Percentiles rank a stretch among this genome's conserved stretches.
Evolutionary conservation across 805 yeast species (phyloP).

Genomic region (Candida jianshihensis): DNA sequence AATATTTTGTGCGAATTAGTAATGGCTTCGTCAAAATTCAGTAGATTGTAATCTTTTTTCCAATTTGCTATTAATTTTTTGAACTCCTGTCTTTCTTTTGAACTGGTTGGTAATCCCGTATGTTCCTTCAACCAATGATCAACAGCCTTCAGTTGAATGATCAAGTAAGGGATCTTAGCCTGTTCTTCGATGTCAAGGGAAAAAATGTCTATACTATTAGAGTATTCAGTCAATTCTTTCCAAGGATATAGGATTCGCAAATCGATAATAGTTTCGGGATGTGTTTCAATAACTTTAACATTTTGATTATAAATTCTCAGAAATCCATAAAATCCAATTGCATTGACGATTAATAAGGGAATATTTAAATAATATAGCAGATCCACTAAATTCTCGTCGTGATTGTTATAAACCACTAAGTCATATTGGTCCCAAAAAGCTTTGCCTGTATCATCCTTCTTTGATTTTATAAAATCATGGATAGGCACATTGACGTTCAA

Average conservation of each 20-base stretch:
- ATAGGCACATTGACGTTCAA: slow-evolving; percentile 6
- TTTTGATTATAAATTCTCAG: slow-evolving; percentile 50
- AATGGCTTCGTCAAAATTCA: slow-evolving; percentile 46
- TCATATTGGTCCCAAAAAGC: slow-evolving; percentile 41
- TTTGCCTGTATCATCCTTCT: slow-evolving; percentile 3
- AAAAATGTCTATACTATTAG: slow-evolving; percentile 44
- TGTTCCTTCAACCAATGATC: slow-evolving; percentile 31
- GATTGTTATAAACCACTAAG: slow-evolving; percentile 40
- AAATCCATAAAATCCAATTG: slow-evolving; percentile 62
- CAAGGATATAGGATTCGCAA: slow-evolving; percentile 66
- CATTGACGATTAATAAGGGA: slow-evolving; percentile 46
- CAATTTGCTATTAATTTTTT: slow-evolving; percentile 30
- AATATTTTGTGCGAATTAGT: slow-evolving; percentile 37
- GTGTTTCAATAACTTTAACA: slow-evolving; percentile 66
- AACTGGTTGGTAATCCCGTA: slow-evolving; percentile 27
- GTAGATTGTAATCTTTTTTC: slow-evolving; percentile 30
- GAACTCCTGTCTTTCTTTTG: slow-evolving; percentile 34
- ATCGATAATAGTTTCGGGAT: slow-evolving; percentile 56
- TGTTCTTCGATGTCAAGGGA: slow-evolving; percentile 32
- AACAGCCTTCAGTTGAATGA: slow-evolving; percentile 51
- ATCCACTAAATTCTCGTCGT: slow-evolving; percentile 23
- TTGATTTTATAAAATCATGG: slow-evolving; percentile 9
- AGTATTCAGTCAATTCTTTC: slow-evolving; percentile 50
- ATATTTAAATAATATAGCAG: slow-evolving; percentile 36
- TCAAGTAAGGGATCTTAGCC: slow-evolving; percentile 65